Base-by-base conservation (phyloP, 1,284 basidiomycete genomes). In the Leccinum solheimii region DNA sequence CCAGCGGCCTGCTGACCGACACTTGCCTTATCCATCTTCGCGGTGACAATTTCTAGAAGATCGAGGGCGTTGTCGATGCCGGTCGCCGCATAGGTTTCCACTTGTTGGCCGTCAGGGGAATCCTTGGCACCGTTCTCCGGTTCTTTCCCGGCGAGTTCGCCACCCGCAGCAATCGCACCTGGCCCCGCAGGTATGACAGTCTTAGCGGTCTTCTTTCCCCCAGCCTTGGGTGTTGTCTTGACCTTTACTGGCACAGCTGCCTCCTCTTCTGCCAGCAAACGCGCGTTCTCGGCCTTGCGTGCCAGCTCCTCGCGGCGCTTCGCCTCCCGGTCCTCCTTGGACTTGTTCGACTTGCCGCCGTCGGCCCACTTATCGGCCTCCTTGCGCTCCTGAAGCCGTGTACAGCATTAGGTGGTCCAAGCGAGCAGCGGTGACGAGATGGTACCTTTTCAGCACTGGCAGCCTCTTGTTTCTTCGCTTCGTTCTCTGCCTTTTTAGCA, bases 31-130 rank as follows among this genome's bases (percentile, higher is more conserved):
- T 98, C 95, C 81, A 87, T 90, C 81, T 92, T 95, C 8, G 93
- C 92, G 57, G 87, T 97, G 11, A 97, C 94, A 3, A 97, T 83
- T 62, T 92, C 89, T 68, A 98, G 77, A 62, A 97, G 83, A 76
- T 97, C 96, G 55, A 99, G 76, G 9, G 94, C 95, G 72, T 95
- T 92, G 72, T 99, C 96, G 59, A 98, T 84, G 13, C 95, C 96
- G 21, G 89, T 91, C 6, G 96, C 97, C 11, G 85, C 76, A 75
- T 86, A 93, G 70, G 87, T 88, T 75, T 92, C 86, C 10, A 83
- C 76, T 61, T 83, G 80, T 62, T 79, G 36, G 14, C 14, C 79
- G n/a, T 55, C 27, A 62, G 64, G 1, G 45, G 63, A n/a, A 49
- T 32, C 70, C 66, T 78, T 74, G 3, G 56, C 68, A 4, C 30